Conservation (phyloP, 2,329 filamentous ascomycete species). For the Paraphaeosphaeria minitans region DNA sequence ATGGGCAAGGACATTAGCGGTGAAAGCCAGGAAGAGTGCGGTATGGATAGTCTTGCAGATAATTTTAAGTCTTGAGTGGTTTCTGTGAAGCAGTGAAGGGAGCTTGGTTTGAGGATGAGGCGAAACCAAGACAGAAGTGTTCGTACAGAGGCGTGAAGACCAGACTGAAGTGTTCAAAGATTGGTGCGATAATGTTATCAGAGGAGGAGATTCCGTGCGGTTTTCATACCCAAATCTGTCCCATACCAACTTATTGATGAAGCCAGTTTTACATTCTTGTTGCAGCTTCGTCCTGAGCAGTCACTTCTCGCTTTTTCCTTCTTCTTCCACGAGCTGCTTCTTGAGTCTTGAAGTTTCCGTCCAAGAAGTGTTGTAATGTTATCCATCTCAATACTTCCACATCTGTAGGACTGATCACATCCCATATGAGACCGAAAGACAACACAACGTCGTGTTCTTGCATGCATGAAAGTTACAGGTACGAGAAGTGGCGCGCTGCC, state of each 20-base stretch:
- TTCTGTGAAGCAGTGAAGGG: not conserved
- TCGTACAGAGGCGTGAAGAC: no score
- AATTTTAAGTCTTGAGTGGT: not conserved
- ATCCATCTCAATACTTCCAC: not conserved
- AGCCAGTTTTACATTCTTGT: no score
- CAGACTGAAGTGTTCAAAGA: no score
- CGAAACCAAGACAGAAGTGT: not conserved
- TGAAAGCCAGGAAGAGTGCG: not conserved
- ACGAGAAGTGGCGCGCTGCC: not conserved
- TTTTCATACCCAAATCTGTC: no score
- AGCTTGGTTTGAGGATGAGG: not conserved
- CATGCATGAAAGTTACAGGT: not conserved
- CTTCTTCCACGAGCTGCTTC: no score
- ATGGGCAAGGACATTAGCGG: not conserved
- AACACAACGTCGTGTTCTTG: constrained; percentile 3
- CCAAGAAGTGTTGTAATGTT: no score
- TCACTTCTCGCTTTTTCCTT: no score
- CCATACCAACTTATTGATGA: no score
- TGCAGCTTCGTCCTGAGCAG: no score
- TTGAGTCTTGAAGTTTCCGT: no score
- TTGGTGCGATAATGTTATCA: no score
- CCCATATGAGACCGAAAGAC: not conserved
- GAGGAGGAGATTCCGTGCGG: no score
- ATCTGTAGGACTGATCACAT: not conserved
- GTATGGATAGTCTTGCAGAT: not conserved